Base-by-base conservation (phyloP, 1,284 basidiomycete species). In the Ceratobasidium sp. region DNA sequence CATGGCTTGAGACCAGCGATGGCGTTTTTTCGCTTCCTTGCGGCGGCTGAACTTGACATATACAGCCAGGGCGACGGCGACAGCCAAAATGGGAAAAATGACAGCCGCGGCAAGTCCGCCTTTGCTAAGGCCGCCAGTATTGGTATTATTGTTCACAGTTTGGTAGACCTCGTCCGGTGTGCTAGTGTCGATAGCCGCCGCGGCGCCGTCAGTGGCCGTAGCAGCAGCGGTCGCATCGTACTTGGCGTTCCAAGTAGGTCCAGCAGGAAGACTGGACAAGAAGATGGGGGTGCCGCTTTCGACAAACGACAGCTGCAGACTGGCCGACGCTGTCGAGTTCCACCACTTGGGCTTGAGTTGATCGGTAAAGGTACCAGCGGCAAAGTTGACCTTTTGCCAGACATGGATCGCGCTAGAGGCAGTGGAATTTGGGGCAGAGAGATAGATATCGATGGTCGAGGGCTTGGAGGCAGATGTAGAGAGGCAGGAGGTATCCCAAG, bases 31-130 rank as follows among this genome's bases (percentile, higher is more conserved):
- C 76, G 86, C 86, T 79, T 89, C 88, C 81, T 87, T 90, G 44
- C 84, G 82, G 75, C 94, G 90, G 81, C 87, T 89, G 81, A 89
- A 87, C 81, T 86, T 88, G 84, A 94, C 82, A 83, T 90, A 94
- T 0, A 86, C 85, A 28, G 86, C 86, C 28, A 87, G 82, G 68
- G 86, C 86, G 42, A 92, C 79, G 54, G 84, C 84, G 65, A 87
- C 86, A 79, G 91, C 82, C 80, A 96, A 81, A 5, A 94, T 86
- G 0, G 94, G 92, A n/a, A 95, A 83, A 74, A 96, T 85, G 77
- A 95, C 88, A 12, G 92, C 95, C 0, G 92, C 96, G 1, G 94
- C 95, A 50, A 92, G 89, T 75, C 89, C 90, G 33, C 94, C 95
- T 79, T 87, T 89, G 33, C 89, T 85, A 33, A 88, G 81, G 2